Evolutionary conservation across 257 asterid species (phyloP).

Genomic region (Craterostigma plantagineum): DNA sequence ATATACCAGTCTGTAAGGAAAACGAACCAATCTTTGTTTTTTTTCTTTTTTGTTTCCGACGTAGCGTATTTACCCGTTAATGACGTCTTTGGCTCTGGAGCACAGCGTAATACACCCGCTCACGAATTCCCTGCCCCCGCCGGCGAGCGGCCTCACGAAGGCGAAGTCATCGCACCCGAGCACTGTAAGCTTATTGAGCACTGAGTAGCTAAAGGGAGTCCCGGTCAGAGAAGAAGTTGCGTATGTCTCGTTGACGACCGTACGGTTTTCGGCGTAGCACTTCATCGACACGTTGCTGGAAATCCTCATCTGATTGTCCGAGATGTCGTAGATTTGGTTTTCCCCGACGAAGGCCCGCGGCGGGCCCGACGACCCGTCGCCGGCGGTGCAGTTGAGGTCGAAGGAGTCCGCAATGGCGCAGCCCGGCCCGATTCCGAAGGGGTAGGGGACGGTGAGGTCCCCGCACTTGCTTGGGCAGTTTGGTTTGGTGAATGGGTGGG

Average conservation of each 20-base stretch:
- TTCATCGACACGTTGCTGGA: constrained; percentile 20
- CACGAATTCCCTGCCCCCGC: constrained; percentile 14
- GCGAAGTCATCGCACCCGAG: constrained; percentile 56
- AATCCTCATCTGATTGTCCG: constrained; percentile 36
- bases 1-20: no score
- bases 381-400: constrained; percentile 33
- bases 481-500: constrained; percentile 22
- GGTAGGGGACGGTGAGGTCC: constrained; percentile 41
- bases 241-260: not conserved
- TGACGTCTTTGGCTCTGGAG: constrained; percentile 16
- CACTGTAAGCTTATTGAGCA: constrained; percentile 28
- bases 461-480: constrained; percentile 34
- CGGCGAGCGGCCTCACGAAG: constrained; percentile 9
- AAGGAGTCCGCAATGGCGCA: constrained; percentile 13
- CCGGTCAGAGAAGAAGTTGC: constrained; percentile 16
- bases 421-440: constrained; percentile 33
- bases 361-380: constrained; percentile 18
- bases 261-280: constrained; percentile 29
- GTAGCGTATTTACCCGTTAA: constrained; percentile 11
- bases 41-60: no score
- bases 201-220: constrained; percentile 36
- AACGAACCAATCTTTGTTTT: no score
- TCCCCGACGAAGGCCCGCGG: constrained; percentile 20
- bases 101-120: constrained; percentile 45
- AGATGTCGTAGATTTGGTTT: constrained; percentile 19